Conservation (phyloP, 2,329 filamentous ascomycete species). For the Aspergillus felis region DNA sequence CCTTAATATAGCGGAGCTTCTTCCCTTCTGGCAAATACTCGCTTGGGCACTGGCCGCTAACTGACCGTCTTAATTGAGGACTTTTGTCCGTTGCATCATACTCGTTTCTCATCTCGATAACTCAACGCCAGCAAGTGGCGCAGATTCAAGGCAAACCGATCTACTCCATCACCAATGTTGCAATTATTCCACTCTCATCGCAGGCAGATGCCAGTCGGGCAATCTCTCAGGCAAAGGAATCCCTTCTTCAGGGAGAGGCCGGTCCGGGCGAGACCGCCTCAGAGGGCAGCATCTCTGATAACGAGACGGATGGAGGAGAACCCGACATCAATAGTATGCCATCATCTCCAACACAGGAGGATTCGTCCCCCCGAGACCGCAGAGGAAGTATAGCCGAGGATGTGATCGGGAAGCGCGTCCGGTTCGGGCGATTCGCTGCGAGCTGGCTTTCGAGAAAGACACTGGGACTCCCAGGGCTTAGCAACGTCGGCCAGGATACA, state of each 20-base stretch:
- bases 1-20: background rate
- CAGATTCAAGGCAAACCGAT: slow-evolving; percentile 76
- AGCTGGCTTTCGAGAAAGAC: slow-evolving; percentile 87
- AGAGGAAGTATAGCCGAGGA: slow-evolving; percentile 71
- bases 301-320: slow-evolving; percentile 25
- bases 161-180: slow-evolving; percentile 84
- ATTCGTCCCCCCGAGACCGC: slow-evolving; percentile 25
- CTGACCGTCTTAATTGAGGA: slow-evolving; percentile 50
- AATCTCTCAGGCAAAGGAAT: slow-evolving; percentile 59
- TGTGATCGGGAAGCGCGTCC: slow-evolving; percentile 76
- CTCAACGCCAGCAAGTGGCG: slow-evolving; percentile 80
- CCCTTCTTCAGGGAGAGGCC: slow-evolving; percentile 38
- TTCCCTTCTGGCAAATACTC: background rate
- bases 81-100: slow-evolving; percentile 76
- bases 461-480: slow-evolving; percentile 68
- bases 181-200: slow-evolving; percentile 81
- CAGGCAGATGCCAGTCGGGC: slow-evolving; percentile 69
- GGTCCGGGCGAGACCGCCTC: slow-evolving; percentile 27
- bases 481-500: slow-evolving; percentile 58
- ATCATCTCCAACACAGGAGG: slow-evolving; percentile 24
- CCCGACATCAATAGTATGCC: slow-evolving; percentile 25
- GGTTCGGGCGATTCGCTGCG: slow-evolving; percentile 83
- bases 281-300: slow-evolving; percentile 24
- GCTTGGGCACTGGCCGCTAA: background rate
- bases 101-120: slow-evolving; percentile 83